Conservation (phyloP, 441 rosid genomes). For the Eruca vesicaria region DNA sequence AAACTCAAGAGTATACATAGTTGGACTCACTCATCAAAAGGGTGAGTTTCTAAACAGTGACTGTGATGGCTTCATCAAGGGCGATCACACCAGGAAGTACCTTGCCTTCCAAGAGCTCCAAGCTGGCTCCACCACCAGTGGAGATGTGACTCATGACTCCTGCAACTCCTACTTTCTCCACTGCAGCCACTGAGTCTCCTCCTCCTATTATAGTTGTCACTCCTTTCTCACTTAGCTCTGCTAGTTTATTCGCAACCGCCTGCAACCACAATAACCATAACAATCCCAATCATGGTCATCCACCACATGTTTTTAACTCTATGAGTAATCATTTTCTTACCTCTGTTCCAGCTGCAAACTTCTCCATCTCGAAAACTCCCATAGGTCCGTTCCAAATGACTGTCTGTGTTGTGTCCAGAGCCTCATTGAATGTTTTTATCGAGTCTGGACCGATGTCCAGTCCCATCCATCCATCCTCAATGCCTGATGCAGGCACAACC, state of each 20-base stretch:
- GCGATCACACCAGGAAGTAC: conserved; percentile 64
- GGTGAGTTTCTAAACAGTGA: conserved; percentile 43
- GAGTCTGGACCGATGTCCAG: conserved; percentile 93
- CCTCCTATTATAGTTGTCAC: conserved; percentile 76
- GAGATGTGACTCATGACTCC: conserved; percentile 71
- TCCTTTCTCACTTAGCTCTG: conserved; percentile 66
- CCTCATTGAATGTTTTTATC: conserved; percentile 64
- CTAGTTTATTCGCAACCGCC: conserved; percentile 67
- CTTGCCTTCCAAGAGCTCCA: conserved; percentile 68
- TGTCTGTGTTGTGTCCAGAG: conserved; percentile 77
- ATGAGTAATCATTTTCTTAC: conserved; percentile 35
- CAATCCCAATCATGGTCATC: neutral
- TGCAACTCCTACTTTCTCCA: conserved; percentile 66
- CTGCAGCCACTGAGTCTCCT: conserved; percentile 72
- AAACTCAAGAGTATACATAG: conserved; percentile 5
- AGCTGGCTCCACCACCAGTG: conserved; percentile 74
- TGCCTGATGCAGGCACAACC: conserved; percentile 75
- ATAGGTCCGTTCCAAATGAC: conserved; percentile 95
- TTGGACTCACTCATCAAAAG: conserved; percentile 14
- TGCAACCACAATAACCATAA: conserved; percentile 25
- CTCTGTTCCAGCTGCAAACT: conserved; percentile 88
- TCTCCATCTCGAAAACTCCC: conserved; percentile 94
- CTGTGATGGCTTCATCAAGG: conserved; percentile 55
- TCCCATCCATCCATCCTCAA: conserved; percentile 97
- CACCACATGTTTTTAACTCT: neutral